Conservation (phyloP, 352 stramenopile genomes). For the Globisporangium apiculatum region DNA sequence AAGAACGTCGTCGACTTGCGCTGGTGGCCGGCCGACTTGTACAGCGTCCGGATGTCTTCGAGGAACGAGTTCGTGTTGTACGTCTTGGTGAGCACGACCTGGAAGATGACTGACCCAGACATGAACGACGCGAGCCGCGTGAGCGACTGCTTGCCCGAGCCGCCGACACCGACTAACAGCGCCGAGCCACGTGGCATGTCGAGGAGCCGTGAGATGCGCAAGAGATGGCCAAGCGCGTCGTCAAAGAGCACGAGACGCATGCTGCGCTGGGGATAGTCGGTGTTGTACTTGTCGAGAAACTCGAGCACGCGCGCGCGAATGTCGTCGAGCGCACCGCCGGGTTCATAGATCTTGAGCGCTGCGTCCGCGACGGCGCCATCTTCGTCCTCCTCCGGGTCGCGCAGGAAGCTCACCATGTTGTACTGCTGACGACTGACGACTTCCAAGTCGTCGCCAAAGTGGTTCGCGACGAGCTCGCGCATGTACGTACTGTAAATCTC, state of each 20-base stretch:
- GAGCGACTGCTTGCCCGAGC: slow-evolving; percentile 96
- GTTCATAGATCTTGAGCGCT: slow-evolving; percentile 97
- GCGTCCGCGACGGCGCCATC: slow-evolving; percentile 92
- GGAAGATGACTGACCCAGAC: slow-evolving; percentile 93
- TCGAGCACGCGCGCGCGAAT: slow-evolving; percentile 90
- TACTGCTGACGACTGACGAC: slow-evolving; percentile 60
- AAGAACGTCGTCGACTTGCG: slow-evolving; percentile 96
- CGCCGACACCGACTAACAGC: slow-evolving; percentile 96
- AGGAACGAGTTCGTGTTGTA: slow-evolving; percentile 97
- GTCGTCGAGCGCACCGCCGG: slow-evolving; percentile 89
- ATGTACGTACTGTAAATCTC: slow-evolving; percentile 91
- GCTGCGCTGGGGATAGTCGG: slow-evolving; percentile 92
- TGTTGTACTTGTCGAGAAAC: slow-evolving; percentile 98
- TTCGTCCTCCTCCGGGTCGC: slow-evolving; percentile 95
- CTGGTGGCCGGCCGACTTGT: slow-evolving; percentile 96
- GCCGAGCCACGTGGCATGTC: slow-evolving; percentile 95
- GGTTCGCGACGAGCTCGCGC: slow-evolving; percentile 84
- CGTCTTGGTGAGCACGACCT: slow-evolving; percentile 97
- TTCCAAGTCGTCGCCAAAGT: slow-evolving; percentile 89
- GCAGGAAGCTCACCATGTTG: slow-evolving; percentile 97
- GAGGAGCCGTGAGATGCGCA: slow-evolving; percentile 94
- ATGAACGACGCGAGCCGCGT: slow-evolving; percentile 96
- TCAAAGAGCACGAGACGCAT: slow-evolving; percentile 99
- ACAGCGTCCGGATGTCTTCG: slow-evolving; percentile 95
- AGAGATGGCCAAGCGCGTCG: slow-evolving; percentile 94